phyloP scores from a whole-genome alignment of 2,329 filamentous ascomycete species.

The Colletotrichum sp. region DNA sequence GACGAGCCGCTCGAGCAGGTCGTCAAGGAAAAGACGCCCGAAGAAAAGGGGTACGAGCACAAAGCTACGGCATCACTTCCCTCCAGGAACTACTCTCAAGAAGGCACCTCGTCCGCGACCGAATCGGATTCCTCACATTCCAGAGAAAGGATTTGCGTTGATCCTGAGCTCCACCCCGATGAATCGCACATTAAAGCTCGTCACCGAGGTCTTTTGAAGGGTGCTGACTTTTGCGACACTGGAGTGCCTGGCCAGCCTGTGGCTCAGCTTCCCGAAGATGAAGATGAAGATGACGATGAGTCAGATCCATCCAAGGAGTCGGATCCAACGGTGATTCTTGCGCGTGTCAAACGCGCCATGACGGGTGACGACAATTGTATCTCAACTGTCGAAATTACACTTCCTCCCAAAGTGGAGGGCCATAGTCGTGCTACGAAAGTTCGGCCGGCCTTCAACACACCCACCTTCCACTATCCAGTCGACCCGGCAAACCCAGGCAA shows the following conservation, averaged over 20 bases:
- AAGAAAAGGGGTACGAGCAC: not conserved
- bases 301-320: conserved; percentile 15
- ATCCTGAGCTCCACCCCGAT: conserved; percentile 15
- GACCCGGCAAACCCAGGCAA: not conserved
- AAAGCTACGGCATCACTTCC: not conserved
- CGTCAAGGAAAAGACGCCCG: not conserved
- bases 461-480: conserved; percentile 11
- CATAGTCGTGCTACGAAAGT: conserved; percentile 29
- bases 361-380: conserved; percentile 17
- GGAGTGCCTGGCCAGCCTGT: conserved; percentile 17
- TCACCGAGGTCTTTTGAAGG: conserved; percentile 22
- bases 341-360: conserved; percentile 22
- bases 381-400: conserved; percentile 10
- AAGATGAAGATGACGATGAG: not conserved
- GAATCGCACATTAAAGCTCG: conserved; percentile 17
- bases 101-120: not conserved
- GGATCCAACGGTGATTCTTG: conserved; percentile 19
- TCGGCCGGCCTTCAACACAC: conserved; percentile 26
- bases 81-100: not conserved
- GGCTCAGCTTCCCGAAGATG: not conserved
- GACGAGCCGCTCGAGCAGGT: not conserved
- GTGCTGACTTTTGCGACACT: conserved; percentile 24
- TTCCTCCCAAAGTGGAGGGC: conserved; percentile 20
- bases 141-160: conserved; percentile 13
- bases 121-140: not conserved